phyloP scores from a whole-genome alignment of 179 eudicot genomes.

The Vitellaria paradoxa region DNA sequence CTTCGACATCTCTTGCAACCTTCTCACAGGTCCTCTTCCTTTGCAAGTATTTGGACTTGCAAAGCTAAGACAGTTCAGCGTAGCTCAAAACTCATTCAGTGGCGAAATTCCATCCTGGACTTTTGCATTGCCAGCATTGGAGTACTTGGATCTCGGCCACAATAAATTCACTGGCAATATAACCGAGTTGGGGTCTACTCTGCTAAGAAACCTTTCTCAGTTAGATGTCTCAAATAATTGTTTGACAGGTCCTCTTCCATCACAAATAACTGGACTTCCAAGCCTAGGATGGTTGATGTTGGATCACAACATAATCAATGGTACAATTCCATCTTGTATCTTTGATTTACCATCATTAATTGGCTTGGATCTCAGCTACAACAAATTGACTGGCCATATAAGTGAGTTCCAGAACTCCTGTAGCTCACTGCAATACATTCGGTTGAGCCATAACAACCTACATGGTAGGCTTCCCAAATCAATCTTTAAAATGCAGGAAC shows the following conservation, averaged over 20 bases:
- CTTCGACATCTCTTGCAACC: no score
- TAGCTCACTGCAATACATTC: neutral
- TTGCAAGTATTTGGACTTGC: neutral
- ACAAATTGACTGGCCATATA: no score
- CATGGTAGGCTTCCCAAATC: no score
- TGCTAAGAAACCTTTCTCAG: neutral
- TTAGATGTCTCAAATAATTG: no score
- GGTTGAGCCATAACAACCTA: neutral
- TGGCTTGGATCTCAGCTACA: no score
- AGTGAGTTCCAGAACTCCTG: no score
- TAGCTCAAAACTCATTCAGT: neutral
- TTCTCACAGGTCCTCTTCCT: neutral
- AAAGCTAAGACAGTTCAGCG: neutral
- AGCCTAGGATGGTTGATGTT: no score
- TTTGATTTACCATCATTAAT: no score
- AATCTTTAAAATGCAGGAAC: neutral
- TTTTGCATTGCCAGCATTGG: conserved; percentile 1
- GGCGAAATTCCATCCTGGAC: conserved; percentile 15
- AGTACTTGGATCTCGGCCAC: neutral
- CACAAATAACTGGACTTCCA: no score
- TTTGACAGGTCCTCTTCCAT: no score
- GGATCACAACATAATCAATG: no score
- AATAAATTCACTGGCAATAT: conserved; percentile 10
- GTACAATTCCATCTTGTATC: no score
- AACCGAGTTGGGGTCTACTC: neutral